A percentile compares a stretch with the other conserved stretches of the same genome.
phyloP scores from a whole-genome alignment of 2,329 filamentous ascomycete genomes.

The Cercospora sp. region DNA sequence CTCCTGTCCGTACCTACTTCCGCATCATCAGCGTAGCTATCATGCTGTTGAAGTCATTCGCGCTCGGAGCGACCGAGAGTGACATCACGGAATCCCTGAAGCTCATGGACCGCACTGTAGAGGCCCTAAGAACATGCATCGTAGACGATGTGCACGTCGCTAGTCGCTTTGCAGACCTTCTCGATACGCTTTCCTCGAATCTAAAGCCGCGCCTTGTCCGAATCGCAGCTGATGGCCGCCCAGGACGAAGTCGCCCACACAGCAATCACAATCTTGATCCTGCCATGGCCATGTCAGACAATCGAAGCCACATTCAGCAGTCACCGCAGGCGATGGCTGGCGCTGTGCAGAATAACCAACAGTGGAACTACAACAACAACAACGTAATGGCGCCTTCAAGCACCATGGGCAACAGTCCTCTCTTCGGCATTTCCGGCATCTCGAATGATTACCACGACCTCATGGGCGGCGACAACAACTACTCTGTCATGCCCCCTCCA shows the following conservation, averaged over 20 bases:
- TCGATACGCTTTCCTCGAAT: conserved; percentile 75
- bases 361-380: conserved; percentile 32
- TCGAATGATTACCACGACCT: conserved; percentile 49
- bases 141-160: conserved; percentile 84
- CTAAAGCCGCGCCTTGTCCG: conserved; percentile 70
- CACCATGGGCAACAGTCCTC: conserved; percentile 24
- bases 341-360: conserved; percentile 20
- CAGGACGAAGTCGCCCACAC: conserved; percentile 28
- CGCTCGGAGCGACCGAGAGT: conserved; percentile 73
- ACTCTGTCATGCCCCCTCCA: conserved; percentile 53
- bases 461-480: conserved; percentile 41
- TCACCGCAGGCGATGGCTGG: conserved; percentile 23
- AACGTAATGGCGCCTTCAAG: conserved; percentile 16
- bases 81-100: conserved; percentile 75
- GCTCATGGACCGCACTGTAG: conserved; percentile 72
- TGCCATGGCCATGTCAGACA: conserved; percentile 16
- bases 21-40: conserved; percentile 83
- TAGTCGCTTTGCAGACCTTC: conserved; percentile 78
- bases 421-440: conserved; percentile 47
- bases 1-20: conserved; percentile 81
- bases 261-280: conserved; percentile 24
- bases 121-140: conserved; percentile 73
- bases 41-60: conserved; percentile 82
- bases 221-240: conserved; percentile 51
- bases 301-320: conserved; percentile 24